Base-by-base conservation (phyloP, 768 basidiomycete genomes). In the Pleurotus ostreatus region DNA sequence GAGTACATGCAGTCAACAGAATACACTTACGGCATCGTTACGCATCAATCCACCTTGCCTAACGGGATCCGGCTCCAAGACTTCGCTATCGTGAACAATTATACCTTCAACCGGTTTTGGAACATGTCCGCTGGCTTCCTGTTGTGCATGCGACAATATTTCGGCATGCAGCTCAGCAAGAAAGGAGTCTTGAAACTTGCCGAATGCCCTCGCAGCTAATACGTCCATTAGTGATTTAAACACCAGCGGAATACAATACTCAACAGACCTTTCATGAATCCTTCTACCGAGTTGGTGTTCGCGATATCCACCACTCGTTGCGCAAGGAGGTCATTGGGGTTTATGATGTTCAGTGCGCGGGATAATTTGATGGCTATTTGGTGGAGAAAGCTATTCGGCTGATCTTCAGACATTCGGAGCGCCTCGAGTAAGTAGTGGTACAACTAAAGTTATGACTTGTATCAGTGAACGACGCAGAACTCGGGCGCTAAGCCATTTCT, bases 281-380 rank as follows among this genome's bases (percentile, higher is more conserved):
- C 83, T 11, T 82, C 78, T 18, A 81, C 62, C 0, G 80, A 62
- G 62, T 85, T 90, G 1, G 81, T 81, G 68, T 83, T 85, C 5
- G 92, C 92, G 57, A 95, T 87, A 62, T 89, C 88, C 22, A 85
- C 84, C 34, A 95, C 89, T 56, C 87, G 75, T 59, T 81, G 77
- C 2, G 92, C 93, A 18, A 96, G 80, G 3, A 89, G 70, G 61
- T 92, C 89, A 66, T 95, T 96, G 0, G 90, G 89, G 64, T 91
- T 91, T 57, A 93, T 68, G 12, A 78, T 76, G 67, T 94, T 94
- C 63, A 94, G 78, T 2, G 83, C 83, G 34, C 93, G 73, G 1
- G 92, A 94, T 7, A 96, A 79, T 72, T 89, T 84, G 58, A 91
- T 85, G 20, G 88, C 89, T 26, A 90, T 66, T 51, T 84, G 77